Base-by-base conservation (phyloP, 805 yeast species). In the Candida incommunis region DNA sequence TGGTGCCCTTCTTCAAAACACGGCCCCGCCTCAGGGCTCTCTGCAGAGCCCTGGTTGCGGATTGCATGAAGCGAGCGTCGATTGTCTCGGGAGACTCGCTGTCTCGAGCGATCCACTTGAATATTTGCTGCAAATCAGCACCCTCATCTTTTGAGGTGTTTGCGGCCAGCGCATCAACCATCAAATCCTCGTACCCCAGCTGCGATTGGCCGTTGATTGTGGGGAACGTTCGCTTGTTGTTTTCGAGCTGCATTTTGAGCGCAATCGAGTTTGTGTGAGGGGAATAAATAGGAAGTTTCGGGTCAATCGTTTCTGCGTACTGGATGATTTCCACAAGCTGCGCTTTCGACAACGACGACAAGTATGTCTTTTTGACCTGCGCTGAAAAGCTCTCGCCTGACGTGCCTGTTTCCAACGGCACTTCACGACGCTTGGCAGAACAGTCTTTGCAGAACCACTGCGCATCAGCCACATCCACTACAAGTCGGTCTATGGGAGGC, bases 391-490 rank as follows among this genome's bases (percentile, higher is more conserved):
- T 54, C 18, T 56, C 60, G 3, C 67, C 64, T 2, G 64, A 50
- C 9, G 51, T 45, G 11, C 70, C 70, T 1, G 68, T 64, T 42
- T 64, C 66, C 23, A 65, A 50, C 9, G 64, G 62, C 27, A 51
- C 48, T 26, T 65, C 65, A 16, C 57, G 46, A 2, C 58, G 53
- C 45, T 60, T 63, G n/a, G 59, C 58, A 47, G 58, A 61, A 45
- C 69, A 65, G 41, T 62, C 57, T 43, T 54, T 54, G 50, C 70
- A 65, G 49, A 58, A 65, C 68, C 68, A 65, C 48, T 61, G 60
- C 3, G 65, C 64, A 42, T 65, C 69, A 1, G 64, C 63, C 15
- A 65, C 63, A 22, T 64, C 67, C 15, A 65, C 63, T 23, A 59
- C 63, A 11, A 63, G 54, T 4, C 65, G 51, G 42, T 65, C 70